These are phyloP conservation scores for Cutaneotrichosporon cutaneum DNA, from an alignment of 1,284 basidiomycete species.

Conservation along the genomic window DNA sequence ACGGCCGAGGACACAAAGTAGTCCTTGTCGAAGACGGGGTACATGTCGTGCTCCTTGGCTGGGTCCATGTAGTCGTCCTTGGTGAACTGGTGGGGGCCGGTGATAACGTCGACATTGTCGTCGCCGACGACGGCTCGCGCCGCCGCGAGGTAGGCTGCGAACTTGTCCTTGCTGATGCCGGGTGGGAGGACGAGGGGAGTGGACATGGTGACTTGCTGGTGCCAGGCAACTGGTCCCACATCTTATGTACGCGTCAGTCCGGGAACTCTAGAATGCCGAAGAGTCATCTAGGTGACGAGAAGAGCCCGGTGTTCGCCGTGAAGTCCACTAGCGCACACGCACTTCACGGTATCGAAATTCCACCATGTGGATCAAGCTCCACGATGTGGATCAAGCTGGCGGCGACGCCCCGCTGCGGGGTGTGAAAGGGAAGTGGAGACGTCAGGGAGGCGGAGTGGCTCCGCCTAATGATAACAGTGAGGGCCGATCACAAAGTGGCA, in stretches of 20 bases:
- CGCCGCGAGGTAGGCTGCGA: slow-evolving; percentile 9
- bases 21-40: slow-evolving; percentile 18
- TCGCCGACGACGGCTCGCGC: slow-evolving; percentile 10
- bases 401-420: no score
- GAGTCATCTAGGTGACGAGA: no score
- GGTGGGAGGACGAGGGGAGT: slow-evolving; percentile 13
- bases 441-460: no score
- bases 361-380: no score
- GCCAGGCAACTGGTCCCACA: not conserved
- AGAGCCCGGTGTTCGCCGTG: no score
- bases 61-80: slow-evolving; percentile 21
- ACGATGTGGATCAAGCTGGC: not conserved
- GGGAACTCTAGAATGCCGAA: no score
- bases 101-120: slow-evolving; percentile 14
- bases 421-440: no score
- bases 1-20: slow-evolving; percentile 18
- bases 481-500: no score
- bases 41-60: slow-evolving; percentile 21
- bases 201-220: not conserved
- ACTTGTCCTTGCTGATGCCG: slow-evolving; percentile 7
- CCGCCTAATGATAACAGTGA: no score
- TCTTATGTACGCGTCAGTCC: no score
- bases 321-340: no score
- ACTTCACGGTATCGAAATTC: no score
- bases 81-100: slow-evolving; percentile 16